Conservation (phyloP, 352 stramenopile species). For the Globisporangium parvum region DNA sequence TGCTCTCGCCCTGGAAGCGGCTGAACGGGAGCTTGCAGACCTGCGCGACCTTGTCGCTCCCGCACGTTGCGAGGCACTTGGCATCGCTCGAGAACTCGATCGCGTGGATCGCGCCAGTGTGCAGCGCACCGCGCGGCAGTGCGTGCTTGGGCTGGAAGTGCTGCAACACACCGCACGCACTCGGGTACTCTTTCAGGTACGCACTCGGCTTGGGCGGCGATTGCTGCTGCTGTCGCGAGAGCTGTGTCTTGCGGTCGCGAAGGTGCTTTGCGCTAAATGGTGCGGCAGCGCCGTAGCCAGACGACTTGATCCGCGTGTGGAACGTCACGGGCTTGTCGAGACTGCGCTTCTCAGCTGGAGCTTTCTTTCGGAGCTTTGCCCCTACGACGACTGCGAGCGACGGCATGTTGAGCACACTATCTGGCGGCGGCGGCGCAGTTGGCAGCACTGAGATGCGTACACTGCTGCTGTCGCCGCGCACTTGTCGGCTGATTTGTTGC, state of each 20-base stretch:
- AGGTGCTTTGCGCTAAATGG: slow-evolving; percentile 25
- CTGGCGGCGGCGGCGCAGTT: slow-evolving; percentile 28
- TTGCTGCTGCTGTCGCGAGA: not conserved
- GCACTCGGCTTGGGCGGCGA: slow-evolving; percentile 18
- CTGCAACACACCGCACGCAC: slow-evolving; percentile 44
- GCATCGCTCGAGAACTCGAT: slow-evolving; percentile 77
- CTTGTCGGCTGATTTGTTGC: not conserved
- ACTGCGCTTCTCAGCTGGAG: slow-evolving; percentile 7
- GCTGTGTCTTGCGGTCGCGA: slow-evolving; percentile 19
- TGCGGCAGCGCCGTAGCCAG: slow-evolving; percentile 53
- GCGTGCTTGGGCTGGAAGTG: slow-evolving; percentile 53
- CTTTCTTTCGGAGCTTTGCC: slow-evolving; percentile 12
- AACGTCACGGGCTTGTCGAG: slow-evolving; percentile 80
- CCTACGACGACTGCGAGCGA: slow-evolving; percentile 22
- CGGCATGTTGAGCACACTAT: slow-evolving; percentile 55
- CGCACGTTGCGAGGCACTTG: slow-evolving; percentile 63
- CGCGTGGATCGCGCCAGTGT: slow-evolving; percentile 62
- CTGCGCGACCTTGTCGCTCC: slow-evolving; percentile 56
- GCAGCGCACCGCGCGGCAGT: slow-evolving; percentile 43
- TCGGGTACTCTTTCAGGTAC: slow-evolving; percentile 73
- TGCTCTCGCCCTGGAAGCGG: slow-evolving; percentile 57
- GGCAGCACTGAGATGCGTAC: slow-evolving; percentile 43
- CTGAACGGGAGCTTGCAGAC: slow-evolving; percentile 67
- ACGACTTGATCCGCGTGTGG: slow-evolving; percentile 72
- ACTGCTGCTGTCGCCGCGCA: not conserved